These are phyloP conservation scores for Fusarium hainanense DNA, from an alignment of 2,329 filamentous ascomycete genomes.

Conservation along the genomic window DNA sequence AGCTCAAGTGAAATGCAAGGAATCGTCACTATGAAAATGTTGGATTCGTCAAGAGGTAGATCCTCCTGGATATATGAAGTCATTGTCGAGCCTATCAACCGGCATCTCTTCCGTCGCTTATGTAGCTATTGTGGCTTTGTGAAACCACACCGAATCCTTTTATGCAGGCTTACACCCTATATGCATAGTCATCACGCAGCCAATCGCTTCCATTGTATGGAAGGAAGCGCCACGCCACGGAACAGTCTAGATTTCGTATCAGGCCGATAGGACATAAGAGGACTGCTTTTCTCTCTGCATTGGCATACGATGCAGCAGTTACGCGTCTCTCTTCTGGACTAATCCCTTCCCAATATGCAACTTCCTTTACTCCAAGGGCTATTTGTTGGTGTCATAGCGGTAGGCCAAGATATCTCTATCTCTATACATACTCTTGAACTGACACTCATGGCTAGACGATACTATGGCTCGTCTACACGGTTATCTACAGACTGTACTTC, in stretches of 20 bases:
- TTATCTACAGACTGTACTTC: constrained; percentile 27
- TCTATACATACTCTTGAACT: fast-evolving
- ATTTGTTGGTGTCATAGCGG: neutral
- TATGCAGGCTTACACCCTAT: neutral
- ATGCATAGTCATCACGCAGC: constrained; percentile 6
- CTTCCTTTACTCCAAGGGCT: neutral
- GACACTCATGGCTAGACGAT: neutral
- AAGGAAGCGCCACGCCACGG: neutral
- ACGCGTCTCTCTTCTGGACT: neutral
- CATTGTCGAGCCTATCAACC: neutral
- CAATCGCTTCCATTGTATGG: neutral
- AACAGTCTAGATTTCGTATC: neutral
- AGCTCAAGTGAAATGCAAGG: neutral
- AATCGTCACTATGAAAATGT: neutral
- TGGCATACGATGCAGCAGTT: neutral
- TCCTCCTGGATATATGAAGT: neutral
- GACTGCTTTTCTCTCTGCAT: neutral
- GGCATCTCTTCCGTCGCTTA: no score
- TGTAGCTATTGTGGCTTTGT: neutral
- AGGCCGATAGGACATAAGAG: neutral
- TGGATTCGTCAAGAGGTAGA: neutral
- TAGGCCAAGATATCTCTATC: neutral
- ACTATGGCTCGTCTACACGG: neutral
- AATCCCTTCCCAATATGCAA: neutral
- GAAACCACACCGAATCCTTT: neutral